Evolutionary conservation across 2,329 filamentous ascomycete genomes (phyloP).

Genomic region (Aschersonia sp.): DNA sequence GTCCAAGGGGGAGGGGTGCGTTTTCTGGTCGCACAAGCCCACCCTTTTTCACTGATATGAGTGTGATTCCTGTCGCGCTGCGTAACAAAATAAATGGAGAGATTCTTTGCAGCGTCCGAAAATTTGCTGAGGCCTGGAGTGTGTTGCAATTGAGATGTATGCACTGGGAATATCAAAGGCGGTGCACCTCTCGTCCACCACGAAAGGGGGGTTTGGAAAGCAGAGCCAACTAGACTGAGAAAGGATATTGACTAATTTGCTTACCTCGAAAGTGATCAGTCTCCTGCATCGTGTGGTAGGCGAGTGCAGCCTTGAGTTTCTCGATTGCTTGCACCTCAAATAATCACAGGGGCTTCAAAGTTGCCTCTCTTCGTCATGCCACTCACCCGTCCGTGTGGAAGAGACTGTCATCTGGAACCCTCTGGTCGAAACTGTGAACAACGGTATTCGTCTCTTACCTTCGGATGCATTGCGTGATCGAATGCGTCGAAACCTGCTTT

Average conservation of each 20-base stretch:
- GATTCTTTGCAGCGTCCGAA: neutral
- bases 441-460: no score
- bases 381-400: no score
- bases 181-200: neutral
- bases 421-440: no score
- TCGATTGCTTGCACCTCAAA: neutral
- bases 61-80: constrained; percentile 1
- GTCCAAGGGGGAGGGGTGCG: neutral
- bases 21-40: constrained; percentile 1
- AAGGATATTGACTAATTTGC: neutral
- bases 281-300: neutral
- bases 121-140: neutral
- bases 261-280: neutral
- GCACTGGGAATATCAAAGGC: neutral
- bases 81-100: neutral
- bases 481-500: no score
- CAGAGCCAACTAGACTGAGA: neutral
- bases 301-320: neutral
- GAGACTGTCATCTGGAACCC: no score
- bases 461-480: no score
- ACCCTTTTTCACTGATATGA: constrained; percentile 2
- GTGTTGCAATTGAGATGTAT: neutral
- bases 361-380: no score
- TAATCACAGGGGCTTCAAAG: no score
- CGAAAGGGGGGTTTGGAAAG: neutral